Base-by-base conservation (phyloP, 2,329 filamentous ascomycete genomes). In the Aspergillus calidoustus region DNA sequence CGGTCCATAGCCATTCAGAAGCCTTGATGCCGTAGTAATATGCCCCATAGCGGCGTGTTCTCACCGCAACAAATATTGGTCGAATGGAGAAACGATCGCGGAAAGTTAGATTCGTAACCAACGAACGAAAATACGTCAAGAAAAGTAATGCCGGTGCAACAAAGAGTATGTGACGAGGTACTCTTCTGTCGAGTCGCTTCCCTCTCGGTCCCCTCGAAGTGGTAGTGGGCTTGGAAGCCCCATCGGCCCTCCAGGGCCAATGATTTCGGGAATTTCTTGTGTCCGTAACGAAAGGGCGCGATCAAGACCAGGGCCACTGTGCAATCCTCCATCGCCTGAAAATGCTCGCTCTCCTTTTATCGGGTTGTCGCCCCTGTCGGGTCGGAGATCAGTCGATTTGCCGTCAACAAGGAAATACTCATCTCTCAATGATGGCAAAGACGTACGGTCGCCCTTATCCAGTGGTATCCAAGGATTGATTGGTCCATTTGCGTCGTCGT, bases 381-480 rank as follows among this genome's bases (percentile, higher is more conserved):
- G 72, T 31, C 64, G 64, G 6, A 61, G 59, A 48, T 61, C 65
- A 48, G 52, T 67, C 11, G 64, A 65, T 57, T 74, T 76, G 50
- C 71, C 71, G 34, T 74, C 72, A 5, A 68, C 67, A 50, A 69
- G 59, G 50, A 70, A 74, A 55, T 69, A 74, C 53, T 73, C 74
- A 22, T 75, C 67, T 43, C 64, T 55, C 15, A 64, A 59, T 4
- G 66, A 64, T 7, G 57, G 56, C 4, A 67, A 22, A 28, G 71
- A 71, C 5, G 60, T 43, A 5, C 68, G 57, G 13, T 71, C 58
- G 7, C 70, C 67, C 44, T 66, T 68, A 5, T 71, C 71, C 25
- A 67, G 59, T 4, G 69, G 66, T 1, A 69, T 65, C 68, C 69
- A 70, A 43, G 62, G 54, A 22, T 59, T 54, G 13, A 63, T 63